phyloP scores from a whole-genome alignment of 2,329 filamentous ascomycete species.

The Xylaria sp. region DNA sequence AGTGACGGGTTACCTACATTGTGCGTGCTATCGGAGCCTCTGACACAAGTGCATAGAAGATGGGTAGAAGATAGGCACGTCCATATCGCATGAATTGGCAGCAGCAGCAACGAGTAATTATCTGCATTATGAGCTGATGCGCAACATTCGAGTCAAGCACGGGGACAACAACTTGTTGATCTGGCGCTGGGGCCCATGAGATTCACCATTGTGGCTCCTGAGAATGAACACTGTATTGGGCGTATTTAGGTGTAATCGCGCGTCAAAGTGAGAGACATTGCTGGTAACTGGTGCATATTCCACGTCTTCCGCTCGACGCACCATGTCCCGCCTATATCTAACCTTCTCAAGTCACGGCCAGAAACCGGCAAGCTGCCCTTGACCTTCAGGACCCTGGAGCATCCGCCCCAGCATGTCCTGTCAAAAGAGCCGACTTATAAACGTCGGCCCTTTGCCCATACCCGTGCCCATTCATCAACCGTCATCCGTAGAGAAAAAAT shows the following conservation, averaged over 20 bases:
- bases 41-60: too few species aligned
- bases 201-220: not conserved
- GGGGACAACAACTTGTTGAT: not conserved
- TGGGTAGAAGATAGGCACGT: too few species aligned
- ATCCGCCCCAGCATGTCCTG: constrained; percentile 8
- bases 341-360: constrained; percentile 6
- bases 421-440: not conserved
- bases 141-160: too few species aligned
- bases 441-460: not conserved
- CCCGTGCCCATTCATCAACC: not conserved
- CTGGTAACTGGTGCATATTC: constrained; percentile 5
- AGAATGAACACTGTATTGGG: constrained; percentile 10
- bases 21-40: too few species aligned
- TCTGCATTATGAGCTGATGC: not conserved
- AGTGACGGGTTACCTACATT: too few species aligned
- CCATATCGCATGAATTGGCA: too few species aligned
- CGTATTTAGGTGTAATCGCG: constrained; percentile 10
- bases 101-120: not conserved
- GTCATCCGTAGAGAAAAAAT: not conserved
- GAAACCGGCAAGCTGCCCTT: constrained; percentile 6
- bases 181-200: not conserved
- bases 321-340: constrained; percentile 14
- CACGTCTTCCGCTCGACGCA: constrained; percentile 16
- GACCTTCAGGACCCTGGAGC: constrained; percentile 3
- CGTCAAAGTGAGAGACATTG: constrained; percentile 6